Base-by-base conservation (phyloP, 2,329 filamentous ascomycete species). In the Dothiorella sarmentorum region DNA sequence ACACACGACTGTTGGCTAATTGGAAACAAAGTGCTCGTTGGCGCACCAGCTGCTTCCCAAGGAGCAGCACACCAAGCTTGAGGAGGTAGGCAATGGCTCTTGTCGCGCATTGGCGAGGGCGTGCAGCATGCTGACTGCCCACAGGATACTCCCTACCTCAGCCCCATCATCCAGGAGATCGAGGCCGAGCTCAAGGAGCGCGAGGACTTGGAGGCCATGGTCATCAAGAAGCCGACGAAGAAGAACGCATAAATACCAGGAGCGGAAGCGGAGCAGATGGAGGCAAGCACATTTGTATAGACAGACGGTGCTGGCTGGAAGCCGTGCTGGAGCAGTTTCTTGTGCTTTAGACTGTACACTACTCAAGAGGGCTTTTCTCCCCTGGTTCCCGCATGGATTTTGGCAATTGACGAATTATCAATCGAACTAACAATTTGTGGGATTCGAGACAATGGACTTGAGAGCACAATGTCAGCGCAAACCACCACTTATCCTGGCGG, bases 121-220 rank as follows among this genome's bases (percentile, higher is more conserved):
- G 1, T n/a, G 44, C 29, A 22, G 4, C 44, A 37, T 51, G 51
- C 66, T 72, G 57, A 71, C 29, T 20, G 27, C 18, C 20, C 57
- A 59, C 71, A 90, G 86, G 87, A 90, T 67, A 69, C 78, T 61
- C 78, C 79, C 67, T 90, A 90, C 73, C 80, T 90, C 52, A 80
- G 79, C 66, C 82, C 82, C 35, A 82, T 89, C 72, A 88, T 90
- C 73, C 76, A 79, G 65, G 84, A 88, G 73, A 83, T 90, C 68
- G 85, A 89, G 76, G 77, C 80, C 58, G 86, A 89, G 78, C 73
- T 78, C 65, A 81, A 81, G 69, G 87, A 90, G 76, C 82, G 86
- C 64, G 79, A 80, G 65, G 86, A 90, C 69, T 76, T 90, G 67
- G 87, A 90, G 73, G 78, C 82, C 64, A 80, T 90, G 78, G 76